Percentiles rank a stretch among this genome's conserved stretches.
phyloP scores from a whole-genome alignment of 768 basidiomycete genomes.

The Hypholoma fasciculare region DNA sequence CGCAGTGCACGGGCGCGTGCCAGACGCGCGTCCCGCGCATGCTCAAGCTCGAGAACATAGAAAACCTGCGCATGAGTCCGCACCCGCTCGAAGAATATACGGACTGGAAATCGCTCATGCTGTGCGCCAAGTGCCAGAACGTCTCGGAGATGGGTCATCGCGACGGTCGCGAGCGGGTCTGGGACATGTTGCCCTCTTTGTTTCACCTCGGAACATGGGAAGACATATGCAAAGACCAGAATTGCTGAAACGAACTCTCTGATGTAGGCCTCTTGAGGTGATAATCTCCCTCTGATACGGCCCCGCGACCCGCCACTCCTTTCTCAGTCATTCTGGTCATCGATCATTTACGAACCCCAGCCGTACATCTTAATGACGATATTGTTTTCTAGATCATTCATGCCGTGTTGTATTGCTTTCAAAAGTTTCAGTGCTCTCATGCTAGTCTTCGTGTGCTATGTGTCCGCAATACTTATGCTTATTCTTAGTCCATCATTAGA shows the following conservation, averaged over 20 bases:
- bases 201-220: slow-evolving; percentile 41
- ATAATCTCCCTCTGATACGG: too few species aligned
- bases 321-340: too few species aligned
- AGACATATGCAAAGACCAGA: slow-evolving; percentile 34
- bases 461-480: too few species aligned
- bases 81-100: slow-evolving; percentile 39
- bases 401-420: neutral
- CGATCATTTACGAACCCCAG: too few species aligned
- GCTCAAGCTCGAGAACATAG: slow-evolving; percentile 29
- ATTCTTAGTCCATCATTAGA: too few species aligned
- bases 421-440: too few species aligned
- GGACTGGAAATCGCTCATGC: slow-evolving; percentile 30
- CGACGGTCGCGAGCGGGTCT: slow-evolving; percentile 35
- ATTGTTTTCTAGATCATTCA: neutral
- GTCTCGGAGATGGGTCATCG: slow-evolving; percentile 30
- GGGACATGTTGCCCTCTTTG: slow-evolving; percentile 34
- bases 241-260: slow-evolving; percentile 19
- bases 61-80: slow-evolving; percentile 32
- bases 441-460: too few species aligned
- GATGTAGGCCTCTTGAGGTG: neutral
- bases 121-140: slow-evolving; percentile 32
- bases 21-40: slow-evolving; percentile 21
- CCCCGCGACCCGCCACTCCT: too few species aligned
- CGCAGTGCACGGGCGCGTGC: slow-evolving; percentile 28
- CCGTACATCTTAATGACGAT: neutral